Evolutionary conservation across 495 filamentous ascomycete genomes (phyloP).

Genomic region (Tetracladium setigerum): DNA sequence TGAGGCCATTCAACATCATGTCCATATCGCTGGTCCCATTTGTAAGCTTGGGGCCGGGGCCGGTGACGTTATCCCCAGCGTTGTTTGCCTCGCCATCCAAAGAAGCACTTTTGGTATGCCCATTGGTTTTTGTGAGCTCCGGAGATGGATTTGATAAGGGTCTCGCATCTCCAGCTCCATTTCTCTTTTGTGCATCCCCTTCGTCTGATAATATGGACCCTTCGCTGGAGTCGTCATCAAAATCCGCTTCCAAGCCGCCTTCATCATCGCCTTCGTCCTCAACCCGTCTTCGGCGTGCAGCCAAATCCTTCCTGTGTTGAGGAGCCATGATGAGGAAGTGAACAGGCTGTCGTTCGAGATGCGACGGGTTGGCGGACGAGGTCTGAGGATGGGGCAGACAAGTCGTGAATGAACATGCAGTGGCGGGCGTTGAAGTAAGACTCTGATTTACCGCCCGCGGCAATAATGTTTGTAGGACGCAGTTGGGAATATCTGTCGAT

Average conservation of each 20-base stretch:
- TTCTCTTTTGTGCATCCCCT: constrained; percentile 44
- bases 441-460: constrained; percentile 21
- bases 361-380: constrained; percentile 22
- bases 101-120: constrained; percentile 6
- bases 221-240: constrained; percentile 77
- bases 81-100: constrained; percentile 9
- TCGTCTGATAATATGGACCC: constrained; percentile 68
- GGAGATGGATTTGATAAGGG: constrained; percentile 41
- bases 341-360: constrained; percentile 15
- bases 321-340: constrained; percentile 47
- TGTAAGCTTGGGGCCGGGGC: constrained; percentile 15
- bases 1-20: constrained; percentile 80
- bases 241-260: constrained; percentile 55
- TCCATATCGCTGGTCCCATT: constrained; percentile 64
- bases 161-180: constrained; percentile 42
- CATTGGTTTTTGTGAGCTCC: constrained; percentile 21
- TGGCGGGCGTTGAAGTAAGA: constrained; percentile 16
- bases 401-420: constrained; percentile 24
- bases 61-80: constrained; percentile 7
- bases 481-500: constrained; percentile 9
- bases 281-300: constrained; percentile 66
- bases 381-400: constrained; percentile 19
- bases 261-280: constrained; percentile 79
- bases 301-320: constrained; percentile 59
- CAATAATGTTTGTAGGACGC: constrained; percentile 18